Percentiles rank a stretch among this genome's conserved stretches.
These are phyloP conservation scores for Scleromitrula shiraiana DNA, from an alignment of 2,329 filamentous ascomycete species.

Conservation along the genomic window DNA sequence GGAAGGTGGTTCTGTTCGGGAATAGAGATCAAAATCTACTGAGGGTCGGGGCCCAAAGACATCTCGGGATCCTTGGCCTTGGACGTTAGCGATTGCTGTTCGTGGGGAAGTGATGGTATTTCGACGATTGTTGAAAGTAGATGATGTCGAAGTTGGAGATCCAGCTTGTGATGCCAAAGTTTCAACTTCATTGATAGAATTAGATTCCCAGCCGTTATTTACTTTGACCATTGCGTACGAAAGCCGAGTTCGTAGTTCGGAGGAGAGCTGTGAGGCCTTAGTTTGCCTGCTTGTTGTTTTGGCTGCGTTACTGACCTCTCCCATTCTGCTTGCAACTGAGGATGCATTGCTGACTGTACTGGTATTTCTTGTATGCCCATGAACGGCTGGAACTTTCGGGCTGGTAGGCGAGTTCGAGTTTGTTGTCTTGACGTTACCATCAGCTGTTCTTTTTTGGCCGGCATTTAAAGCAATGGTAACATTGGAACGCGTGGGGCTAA, in stretches of 20 bases:
- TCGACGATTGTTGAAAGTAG: slow-evolving; percentile 44
- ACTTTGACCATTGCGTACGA: slow-evolving; percentile 94
- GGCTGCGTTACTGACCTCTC: slow-evolving; percentile 52
- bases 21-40: slow-evolving; percentile 29
- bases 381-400: slow-evolving; percentile 11
- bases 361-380: slow-evolving; percentile 60
- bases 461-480: slow-evolving; percentile 21
- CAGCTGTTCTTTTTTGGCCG: slow-evolving; percentile 67
- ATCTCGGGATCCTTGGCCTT: slow-evolving; percentile 17
- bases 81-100: slow-evolving; percentile 33
- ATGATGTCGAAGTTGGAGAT: slow-evolving; percentile 53
- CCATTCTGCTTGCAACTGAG: slow-evolving; percentile 60
- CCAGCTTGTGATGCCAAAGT: slow-evolving; percentile 60
- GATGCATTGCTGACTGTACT: slow-evolving; percentile 58
- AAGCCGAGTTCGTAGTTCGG: slow-evolving; percentile 73
- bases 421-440: slow-evolving; percentile 60
- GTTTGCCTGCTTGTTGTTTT: slow-evolving; percentile 5
- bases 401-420: slow-evolving; percentile 36
- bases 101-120: slow-evolving; percentile 49
- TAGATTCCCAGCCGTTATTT: slow-evolving; percentile 78
- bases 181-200: slow-evolving; percentile 71
- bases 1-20: slow-evolving; percentile 26
- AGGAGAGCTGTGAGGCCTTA: slow-evolving; percentile 26
- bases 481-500: slow-evolving; percentile 16
- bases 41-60: slow-evolving; percentile 11